phyloP scores from a whole-genome alignment of 441 rosid genomes.

The Eruca vesicaria region DNA sequence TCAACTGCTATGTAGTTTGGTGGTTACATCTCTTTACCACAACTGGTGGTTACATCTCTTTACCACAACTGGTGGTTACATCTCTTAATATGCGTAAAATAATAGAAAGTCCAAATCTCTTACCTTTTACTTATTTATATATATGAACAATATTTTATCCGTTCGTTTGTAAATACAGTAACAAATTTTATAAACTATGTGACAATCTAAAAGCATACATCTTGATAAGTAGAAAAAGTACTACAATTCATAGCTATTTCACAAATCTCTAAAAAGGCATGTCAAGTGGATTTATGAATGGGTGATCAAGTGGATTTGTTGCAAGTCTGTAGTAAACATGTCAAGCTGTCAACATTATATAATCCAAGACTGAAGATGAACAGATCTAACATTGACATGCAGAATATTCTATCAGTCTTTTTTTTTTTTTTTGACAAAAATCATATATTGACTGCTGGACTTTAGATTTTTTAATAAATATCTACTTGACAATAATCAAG shows the following conservation, averaged over 20 bases:
- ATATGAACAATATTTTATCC: too few species aligned
- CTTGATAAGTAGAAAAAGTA: background rate
- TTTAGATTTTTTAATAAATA: background rate
- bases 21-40: background rate
- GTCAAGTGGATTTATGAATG: background rate
- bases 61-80: too few species aligned
- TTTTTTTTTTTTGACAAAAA: background rate
- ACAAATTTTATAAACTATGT: background rate
- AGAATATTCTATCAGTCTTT: background rate
- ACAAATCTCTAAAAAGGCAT: too few species aligned
- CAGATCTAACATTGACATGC: background rate
- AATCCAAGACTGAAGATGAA: background rate
- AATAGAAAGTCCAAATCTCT: background rate
- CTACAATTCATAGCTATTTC: too few species aligned
- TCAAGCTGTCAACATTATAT: conserved; percentile 15
- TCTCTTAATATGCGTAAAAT: too few species aligned
- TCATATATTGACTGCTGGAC: conserved; percentile 5
- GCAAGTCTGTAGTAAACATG: background rate
- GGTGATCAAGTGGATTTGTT: background rate
- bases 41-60: background rate
- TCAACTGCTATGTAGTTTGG: background rate
- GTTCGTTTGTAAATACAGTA: background rate
- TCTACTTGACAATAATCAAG: background rate
- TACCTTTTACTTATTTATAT: background rate
- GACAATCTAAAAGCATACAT: background rate